phyloP scores from a whole-genome alignment of 2,329 filamentous ascomycete species.

The Aplosporella prunicola region DNA sequence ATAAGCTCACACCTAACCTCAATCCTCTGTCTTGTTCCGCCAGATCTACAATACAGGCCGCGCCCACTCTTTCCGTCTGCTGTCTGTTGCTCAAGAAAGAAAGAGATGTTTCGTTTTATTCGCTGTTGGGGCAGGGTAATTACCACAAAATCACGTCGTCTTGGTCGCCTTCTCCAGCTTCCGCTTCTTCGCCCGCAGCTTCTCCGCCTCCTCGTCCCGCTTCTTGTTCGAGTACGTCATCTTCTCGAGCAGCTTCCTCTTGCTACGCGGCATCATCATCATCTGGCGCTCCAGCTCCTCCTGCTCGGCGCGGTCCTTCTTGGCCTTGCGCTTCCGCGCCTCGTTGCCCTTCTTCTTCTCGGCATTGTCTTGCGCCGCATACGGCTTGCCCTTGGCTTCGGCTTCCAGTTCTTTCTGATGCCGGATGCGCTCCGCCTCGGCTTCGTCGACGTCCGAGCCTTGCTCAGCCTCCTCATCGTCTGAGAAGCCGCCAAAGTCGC shows the following conservation, averaged over 20 bases:
- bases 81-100: no score
- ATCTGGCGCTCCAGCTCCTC: conserved; percentile 89
- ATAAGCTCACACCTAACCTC: no score
- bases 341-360: conserved; percentile 53
- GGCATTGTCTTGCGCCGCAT: conserved; percentile 27
- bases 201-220: conserved; percentile 82
- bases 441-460: conserved; percentile 42
- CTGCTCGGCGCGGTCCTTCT: conserved; percentile 54
- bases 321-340: conserved; percentile 57
- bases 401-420: conserved; percentile 89
- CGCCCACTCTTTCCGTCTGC: no score
- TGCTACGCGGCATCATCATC: conserved; percentile 98
- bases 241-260: conserved; percentile 93
- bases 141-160: background rate
- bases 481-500: conserved; percentile 35
- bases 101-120: no score
- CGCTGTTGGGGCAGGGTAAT: no score
- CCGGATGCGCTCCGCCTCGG: conserved; percentile 52
- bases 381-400: conserved; percentile 64
- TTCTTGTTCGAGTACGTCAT: conserved; percentile 95
- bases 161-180: conserved; percentile 59
- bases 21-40: no score
- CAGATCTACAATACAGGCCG: no score
- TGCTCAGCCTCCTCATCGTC: conserved; percentile 42
- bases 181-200: conserved; percentile 78